These are phyloP conservation scores for Chrysophaeum taylorii DNA, from an alignment of 352 stramenopile genomes.

Conservation along the genomic window DNA sequence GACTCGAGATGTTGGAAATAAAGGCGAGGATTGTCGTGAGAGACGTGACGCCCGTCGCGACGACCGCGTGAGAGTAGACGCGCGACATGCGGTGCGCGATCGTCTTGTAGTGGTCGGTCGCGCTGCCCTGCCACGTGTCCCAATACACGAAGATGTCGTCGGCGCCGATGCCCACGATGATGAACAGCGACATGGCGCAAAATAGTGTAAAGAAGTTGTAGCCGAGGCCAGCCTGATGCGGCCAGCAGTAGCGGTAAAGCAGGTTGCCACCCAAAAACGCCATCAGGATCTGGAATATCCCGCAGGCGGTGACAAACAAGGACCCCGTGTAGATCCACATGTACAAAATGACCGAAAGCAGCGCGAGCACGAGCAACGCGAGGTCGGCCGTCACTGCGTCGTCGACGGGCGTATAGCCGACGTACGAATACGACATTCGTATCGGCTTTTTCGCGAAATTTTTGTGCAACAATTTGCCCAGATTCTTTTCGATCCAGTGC, in stretches of 20 bases:
- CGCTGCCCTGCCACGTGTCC: constrained; percentile 17
- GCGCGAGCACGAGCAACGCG: constrained; percentile 14
- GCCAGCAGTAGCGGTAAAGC: constrained; percentile 24
- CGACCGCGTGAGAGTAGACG: constrained; percentile 27
- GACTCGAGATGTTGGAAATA: constrained; percentile 21
- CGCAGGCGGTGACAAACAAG: constrained; percentile 20
- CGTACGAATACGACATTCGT: constrained; percentile 7
- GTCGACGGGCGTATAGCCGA: constrained; percentile 16
- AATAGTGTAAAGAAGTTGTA: constrained; percentile 32
- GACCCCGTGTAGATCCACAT: constrained; percentile 18
- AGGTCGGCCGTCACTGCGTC: constrained; percentile 9
- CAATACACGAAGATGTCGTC: constrained; percentile 36
- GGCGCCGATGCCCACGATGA: constrained; percentile 34
- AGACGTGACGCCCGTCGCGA: constrained; percentile 27
- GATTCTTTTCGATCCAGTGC: constrained; percentile 1
- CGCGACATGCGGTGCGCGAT: constrained; percentile 22
- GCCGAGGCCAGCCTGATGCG: constrained; percentile 19
- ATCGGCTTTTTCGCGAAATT: not conserved
- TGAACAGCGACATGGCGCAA: constrained; percentile 30
- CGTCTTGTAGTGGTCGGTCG: not conserved
- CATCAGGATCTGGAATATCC: constrained; percentile 28
- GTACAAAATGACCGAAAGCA: constrained; percentile 27
- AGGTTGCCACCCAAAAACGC: constrained; percentile 26
- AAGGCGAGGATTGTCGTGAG: constrained; percentile 34
- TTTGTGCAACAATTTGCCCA: constrained; percentile 2